phyloP scores from a whole-genome alignment of 345 rosid species.

The Salix caprea region DNA sequence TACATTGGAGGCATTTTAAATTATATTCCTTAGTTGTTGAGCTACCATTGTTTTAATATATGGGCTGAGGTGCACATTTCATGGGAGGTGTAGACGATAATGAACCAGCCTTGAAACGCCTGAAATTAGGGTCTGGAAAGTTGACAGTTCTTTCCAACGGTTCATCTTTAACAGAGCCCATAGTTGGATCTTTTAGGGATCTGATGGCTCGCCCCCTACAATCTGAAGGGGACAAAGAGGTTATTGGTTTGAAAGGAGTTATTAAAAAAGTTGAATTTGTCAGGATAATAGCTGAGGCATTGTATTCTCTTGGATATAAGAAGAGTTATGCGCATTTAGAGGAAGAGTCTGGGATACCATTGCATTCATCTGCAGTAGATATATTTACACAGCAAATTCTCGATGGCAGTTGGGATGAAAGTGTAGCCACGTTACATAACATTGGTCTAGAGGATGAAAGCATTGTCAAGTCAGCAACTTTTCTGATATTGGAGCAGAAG shows the following conservation, averaged over 20 bases:
- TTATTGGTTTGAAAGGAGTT: constrained; percentile 54
- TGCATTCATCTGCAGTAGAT: constrained; percentile 46
- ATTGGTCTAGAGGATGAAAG: constrained; percentile 54
- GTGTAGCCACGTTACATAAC: constrained; percentile 43
- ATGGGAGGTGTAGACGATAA: constrained; percentile 21
- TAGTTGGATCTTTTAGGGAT: constrained; percentile 49
- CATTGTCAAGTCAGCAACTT: constrained; percentile 49
- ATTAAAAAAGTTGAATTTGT: constrained; percentile 56
- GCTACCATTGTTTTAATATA: constrained; percentile 6
- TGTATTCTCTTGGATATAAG: constrained; percentile 67
- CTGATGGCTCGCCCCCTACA: constrained; percentile 61
- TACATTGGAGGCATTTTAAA: not conserved
- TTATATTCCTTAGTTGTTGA: not conserved
- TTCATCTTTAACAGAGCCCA: constrained; percentile 8
- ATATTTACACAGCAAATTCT: constrained; percentile 49
- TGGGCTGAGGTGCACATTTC: constrained; percentile 19
- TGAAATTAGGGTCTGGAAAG: constrained; percentile 6
- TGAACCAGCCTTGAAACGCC: constrained; percentile 24
- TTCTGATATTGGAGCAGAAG: constrained; percentile 64
- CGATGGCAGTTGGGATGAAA: constrained; percentile 66
- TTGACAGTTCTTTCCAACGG: constrained; percentile 7
- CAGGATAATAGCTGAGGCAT: constrained; percentile 53
- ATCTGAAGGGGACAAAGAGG: constrained; percentile 59
- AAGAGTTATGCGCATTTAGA: constrained; percentile 58
- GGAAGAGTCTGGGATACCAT: constrained; percentile 62